A percentile compares a stretch with the other conserved stretches of the same genome.
These are phyloP conservation scores for Aspergillus versicolor DNA, from an alignment of 2,329 filamentous ascomycete genomes.

Conservation along the genomic window DNA sequence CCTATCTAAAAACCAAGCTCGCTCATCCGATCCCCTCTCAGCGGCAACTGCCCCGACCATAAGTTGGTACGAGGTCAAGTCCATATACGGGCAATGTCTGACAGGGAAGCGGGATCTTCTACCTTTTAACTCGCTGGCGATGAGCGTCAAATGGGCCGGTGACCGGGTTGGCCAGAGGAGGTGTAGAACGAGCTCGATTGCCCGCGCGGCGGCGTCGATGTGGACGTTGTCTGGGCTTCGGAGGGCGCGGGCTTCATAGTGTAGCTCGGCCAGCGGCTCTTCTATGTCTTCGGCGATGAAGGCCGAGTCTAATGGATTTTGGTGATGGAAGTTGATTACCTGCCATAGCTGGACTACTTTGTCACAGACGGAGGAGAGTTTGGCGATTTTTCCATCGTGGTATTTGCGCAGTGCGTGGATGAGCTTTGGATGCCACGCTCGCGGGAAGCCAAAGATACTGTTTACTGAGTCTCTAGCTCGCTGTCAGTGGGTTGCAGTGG, in stretches of 20 bases:
- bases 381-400: not conserved
- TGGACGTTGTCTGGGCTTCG: not conserved
- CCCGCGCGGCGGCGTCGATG: slow-evolving; percentile 2
- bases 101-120: slow-evolving; percentile 1
- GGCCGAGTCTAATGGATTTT: not conserved
- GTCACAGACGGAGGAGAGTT: not conserved
- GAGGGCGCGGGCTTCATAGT: slow-evolving; percentile 3
- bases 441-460: slow-evolving; percentile 4
- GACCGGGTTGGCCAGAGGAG: slow-evolving; percentile 6
- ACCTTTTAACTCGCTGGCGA: slow-evolving; percentile 1
- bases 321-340: not conserved
- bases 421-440: slow-evolving; percentile 2
- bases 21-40: not conserved
- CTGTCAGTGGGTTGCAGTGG: not conserved
- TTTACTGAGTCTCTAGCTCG: slow-evolving; percentile 4
- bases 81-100: slow-evolving; percentile 4
- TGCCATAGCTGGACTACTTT: not conserved
- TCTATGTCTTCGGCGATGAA: slow-evolving; percentile 1
- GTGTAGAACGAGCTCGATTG: slow-evolving; percentile 1
- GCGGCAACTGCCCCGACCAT: slow-evolving; percentile 7
- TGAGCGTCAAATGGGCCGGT: not conserved
- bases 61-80: slow-evolving; percentile 4
- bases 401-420: not conserved
- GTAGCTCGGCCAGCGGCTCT: slow-evolving; percentile 3
- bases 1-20: slow-evolving; percentile 6